phyloP scores from a whole-genome alignment of 2,329 filamentous ascomycete genomes.

The Westerdykella sp. region DNA sequence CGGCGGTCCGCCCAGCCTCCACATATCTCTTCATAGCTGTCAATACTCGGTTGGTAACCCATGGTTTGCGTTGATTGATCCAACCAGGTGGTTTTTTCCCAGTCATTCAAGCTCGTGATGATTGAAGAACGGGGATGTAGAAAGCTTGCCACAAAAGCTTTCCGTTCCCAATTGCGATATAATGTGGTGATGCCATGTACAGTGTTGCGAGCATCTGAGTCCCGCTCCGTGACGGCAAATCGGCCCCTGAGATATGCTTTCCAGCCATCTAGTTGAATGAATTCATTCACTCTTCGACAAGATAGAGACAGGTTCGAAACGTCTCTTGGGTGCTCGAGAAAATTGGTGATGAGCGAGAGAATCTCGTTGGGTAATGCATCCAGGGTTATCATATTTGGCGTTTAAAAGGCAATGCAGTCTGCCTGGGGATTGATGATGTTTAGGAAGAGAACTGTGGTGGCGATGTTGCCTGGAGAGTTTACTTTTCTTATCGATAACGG shows the following conservation, averaged over 20 bases:
- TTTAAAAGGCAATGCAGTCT: neutral
- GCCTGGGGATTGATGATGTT: neutral
- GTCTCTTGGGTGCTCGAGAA: conserved; percentile 25
- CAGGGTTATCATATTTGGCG: conserved; percentile 17
- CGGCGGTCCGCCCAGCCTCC: conserved; percentile 39
- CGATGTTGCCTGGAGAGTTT: neutral
- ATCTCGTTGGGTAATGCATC: conserved; percentile 29
- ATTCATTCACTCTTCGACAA: conserved; percentile 19
- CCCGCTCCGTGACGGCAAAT: conserved; percentile 16
- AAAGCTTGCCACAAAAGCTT: conserved; percentile 51
- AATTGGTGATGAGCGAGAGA: conserved; percentile 24
- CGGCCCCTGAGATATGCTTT: conserved; percentile 29
- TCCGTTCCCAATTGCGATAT: conserved; percentile 52
- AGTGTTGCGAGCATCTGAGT: conserved; percentile 30
- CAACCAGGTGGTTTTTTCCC: conserved; percentile 34
- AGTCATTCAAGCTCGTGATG: conserved; percentile 33
- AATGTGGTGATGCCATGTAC: conserved; percentile 51
- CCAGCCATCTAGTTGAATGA: conserved; percentile 29
- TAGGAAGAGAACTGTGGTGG: neutral
- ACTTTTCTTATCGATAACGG: conserved; percentile 1
- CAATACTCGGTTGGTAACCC: conserved; percentile 54
- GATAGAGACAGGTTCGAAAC: conserved; percentile 19
- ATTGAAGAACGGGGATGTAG: conserved; percentile 39
- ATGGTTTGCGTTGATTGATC: conserved; percentile 47
- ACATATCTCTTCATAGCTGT: conserved; percentile 50